Evolutionary conservation across 1,139 yeast species (phyloP), one percentile per base, ranked within the genome.

Genomic region (Suhomyces wounanorum): DNA sequence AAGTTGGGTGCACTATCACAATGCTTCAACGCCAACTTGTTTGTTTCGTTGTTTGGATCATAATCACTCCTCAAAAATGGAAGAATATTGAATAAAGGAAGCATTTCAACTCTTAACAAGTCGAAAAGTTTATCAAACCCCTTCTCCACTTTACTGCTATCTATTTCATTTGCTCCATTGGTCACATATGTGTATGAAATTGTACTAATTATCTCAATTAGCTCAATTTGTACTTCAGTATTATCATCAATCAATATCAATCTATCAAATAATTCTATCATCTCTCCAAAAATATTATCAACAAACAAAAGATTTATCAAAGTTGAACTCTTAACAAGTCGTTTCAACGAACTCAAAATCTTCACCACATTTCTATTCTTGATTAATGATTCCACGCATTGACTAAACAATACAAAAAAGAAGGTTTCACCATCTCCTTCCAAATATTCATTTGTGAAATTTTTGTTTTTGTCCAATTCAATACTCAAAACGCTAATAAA

Each of bases 111-210:
- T 57, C 96, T 77, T 43, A 90, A 71, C 36, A 92, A 73, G 62
- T 92, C 97, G 64, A 91, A 89, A 46, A 89, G 70, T 60, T 89
- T 90, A 59, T 89, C 96, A 51, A 88, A 86, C 44, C 83, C 82
- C 33, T 77, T 78, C 18, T 79, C 78, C 25, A 83, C 68, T 38
- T 73, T 72, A 16, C 58, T 61, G 10, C 52, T 38, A 5, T 59
- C 38, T 16, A 40, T 14, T 5, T 33, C 41, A 10, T 23, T 11
- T 7, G 28, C n/a, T 3, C 37, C 47, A 3, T 43, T 36, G 6
- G 55, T 52, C 36, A 65, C 51, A 56, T 58, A 72, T 2, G 75
- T 70, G 14, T 64, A 65, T 54, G 68, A 89, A 53, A 74, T 65
- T 7, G 78, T 75, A 40, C 78, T 73, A 0, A 88, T 79, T 38